phyloP scores from a whole-genome alignment of 2,329 filamentous ascomycete species.

The Xylariaceae sp. region DNA sequence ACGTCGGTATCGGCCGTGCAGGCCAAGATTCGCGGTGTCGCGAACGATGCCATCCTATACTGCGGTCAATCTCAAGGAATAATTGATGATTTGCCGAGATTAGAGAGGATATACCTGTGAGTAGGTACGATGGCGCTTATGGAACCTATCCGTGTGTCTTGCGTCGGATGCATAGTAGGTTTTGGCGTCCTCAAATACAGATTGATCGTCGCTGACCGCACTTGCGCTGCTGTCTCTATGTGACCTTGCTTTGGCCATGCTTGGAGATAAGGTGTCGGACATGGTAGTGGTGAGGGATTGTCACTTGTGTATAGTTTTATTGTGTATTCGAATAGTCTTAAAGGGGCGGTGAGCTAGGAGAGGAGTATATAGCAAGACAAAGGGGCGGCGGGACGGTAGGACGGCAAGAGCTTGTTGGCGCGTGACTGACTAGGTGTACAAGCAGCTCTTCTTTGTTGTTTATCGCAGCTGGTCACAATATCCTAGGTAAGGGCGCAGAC shows the following conservation, averaged over 20 bases:
- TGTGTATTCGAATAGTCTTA: no score
- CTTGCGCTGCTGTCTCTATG: slow-evolving; percentile 10
- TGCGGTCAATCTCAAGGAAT: slow-evolving; percentile 21
- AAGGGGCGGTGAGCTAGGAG: no score
- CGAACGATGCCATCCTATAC: slow-evolving; percentile 48
- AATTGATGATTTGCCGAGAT: not conserved
- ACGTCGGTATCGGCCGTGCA: slow-evolving; percentile 52
- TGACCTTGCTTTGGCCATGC: slow-evolving; percentile 11
- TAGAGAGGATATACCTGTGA: slow-evolving; percentile 41
- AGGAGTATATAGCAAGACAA: no score
- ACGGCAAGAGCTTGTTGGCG: no score
- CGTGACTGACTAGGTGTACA: no score
- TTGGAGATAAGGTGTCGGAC: slow-evolving; percentile 18
- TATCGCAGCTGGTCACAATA: no score
- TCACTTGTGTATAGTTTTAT: no score
- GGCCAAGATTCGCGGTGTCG: slow-evolving; percentile 48
- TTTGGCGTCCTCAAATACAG: slow-evolving; percentile 52
- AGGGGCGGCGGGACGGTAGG: no score
- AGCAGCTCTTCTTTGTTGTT: not conserved
- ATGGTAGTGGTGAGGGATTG: slow-evolving; percentile 11
- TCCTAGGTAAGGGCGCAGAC: no score
- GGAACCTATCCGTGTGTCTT: slow-evolving; percentile 45
- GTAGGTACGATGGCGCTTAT: slow-evolving; percentile 50
- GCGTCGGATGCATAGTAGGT: slow-evolving; percentile 57
- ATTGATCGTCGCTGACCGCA: slow-evolving; percentile 33